Conservation (phyloP, 2,329 filamentous ascomycete genomes). For the Apiospora marii region DNA sequence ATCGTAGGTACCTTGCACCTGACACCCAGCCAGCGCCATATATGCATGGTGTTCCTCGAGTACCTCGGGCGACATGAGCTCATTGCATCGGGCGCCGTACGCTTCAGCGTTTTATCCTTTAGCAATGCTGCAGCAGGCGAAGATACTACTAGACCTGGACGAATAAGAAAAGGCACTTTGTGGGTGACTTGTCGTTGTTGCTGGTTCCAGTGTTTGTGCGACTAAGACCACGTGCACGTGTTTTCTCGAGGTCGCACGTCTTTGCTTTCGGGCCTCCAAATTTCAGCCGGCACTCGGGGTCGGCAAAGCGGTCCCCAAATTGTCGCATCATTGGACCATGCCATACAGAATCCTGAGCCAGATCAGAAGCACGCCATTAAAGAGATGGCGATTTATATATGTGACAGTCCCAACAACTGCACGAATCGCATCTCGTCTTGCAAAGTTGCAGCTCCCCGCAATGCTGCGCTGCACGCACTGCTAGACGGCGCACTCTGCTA, state of each 20-base stretch:
- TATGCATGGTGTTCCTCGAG: not conserved
- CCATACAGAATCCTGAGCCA: not conserved
- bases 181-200: not conserved
- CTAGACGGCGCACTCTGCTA: not conserved
- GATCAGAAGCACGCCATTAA: not conserved
- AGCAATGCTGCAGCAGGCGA: not conserved
- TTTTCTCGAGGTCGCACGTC: slow-evolving; percentile 2
- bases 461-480: not conserved
- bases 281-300: not conserved
- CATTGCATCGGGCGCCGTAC: not conserved
- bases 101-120: not conserved
- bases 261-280: not conserved
- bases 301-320: not conserved
- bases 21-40: not conserved
- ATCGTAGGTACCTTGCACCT: not conserved
- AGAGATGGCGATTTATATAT: not conserved
- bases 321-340: not conserved
- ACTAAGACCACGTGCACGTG: not conserved
- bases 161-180: not conserved
- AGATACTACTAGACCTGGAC: not conserved
- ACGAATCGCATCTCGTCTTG: slow-evolving; percentile 10
- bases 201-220: not conserved
- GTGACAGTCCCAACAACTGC: not conserved
- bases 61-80: not conserved
- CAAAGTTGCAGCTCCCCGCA: not conserved